phyloP scores from a whole-genome alignment of 805 yeast genomes.

The Kodamaea nitidulidarum region DNA sequence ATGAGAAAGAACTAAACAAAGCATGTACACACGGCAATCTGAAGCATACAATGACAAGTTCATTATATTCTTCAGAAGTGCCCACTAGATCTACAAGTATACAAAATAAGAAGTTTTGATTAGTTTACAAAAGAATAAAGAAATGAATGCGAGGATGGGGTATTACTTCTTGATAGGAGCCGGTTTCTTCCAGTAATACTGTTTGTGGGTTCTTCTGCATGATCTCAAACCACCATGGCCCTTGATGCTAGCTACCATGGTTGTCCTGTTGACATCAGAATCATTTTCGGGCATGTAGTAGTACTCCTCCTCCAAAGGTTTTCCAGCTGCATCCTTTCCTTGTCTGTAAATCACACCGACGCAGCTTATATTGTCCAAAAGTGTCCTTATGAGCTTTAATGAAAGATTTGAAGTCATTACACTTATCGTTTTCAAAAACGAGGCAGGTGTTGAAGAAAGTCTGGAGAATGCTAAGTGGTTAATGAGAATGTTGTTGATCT shows the following conservation, averaged over 20 bases:
- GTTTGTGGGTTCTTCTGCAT: conserved; percentile 93
- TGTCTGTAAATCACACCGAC: conserved; percentile 85
- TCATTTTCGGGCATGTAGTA: conserved; percentile 87
- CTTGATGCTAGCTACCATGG: conserved; percentile 67
- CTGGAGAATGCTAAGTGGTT: conserved; percentile 91
- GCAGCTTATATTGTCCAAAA: conserved; percentile 48
- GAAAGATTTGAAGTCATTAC: conserved; percentile 47
- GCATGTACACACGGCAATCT: not conserved
- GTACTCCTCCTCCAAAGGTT: conserved; percentile 88
- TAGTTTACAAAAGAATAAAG: conserved; percentile 12
- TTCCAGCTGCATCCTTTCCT: conserved; percentile 97
- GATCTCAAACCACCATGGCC: conserved; percentile 80
- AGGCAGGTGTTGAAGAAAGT: conserved; percentile 81
- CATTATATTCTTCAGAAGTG: not conserved
- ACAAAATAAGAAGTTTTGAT: conserved; percentile 1
- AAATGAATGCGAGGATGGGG: conserved; percentile 5
- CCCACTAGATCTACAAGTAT: conserved; percentile 8
- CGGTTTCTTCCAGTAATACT: conserved; percentile 70
- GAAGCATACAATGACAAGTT: conserved; percentile 1
- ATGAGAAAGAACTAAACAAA: too few species aligned
- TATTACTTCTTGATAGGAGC: conserved; percentile 38
- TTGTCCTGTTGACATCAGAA: conserved; percentile 61
- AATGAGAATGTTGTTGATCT: conserved; percentile 60
- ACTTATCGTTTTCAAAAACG: conserved; percentile 60
- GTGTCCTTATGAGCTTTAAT: conserved; percentile 39